Base-by-base conservation (phyloP, 1,139 yeast genomes). In the Spathaspora sp. region DNA sequence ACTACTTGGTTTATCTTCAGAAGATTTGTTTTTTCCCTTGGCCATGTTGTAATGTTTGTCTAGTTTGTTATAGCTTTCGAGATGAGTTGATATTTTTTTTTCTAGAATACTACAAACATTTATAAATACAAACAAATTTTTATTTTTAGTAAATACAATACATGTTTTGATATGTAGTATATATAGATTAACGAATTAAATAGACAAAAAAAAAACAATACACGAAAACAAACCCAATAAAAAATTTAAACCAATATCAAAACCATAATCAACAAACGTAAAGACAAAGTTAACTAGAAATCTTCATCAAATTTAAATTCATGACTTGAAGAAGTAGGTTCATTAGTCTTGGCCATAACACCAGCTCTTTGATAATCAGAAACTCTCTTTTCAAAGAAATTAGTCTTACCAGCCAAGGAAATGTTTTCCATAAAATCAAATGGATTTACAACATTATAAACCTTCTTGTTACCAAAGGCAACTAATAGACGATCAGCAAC, bases 321-420 rank as follows among this genome's bases (percentile, higher is more conserved):
- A 58, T 61, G 63, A 44, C 61, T 68, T 47, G 63, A 57, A 46
- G 64, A 56, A 46, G 64, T 56, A 47, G 67, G 59, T 47, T 67
- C 68, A 47, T 58, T 63, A 51, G 70, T 58, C 56, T 62, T 65
- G 47, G 77, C 90, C 95, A 93, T 93, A 61, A 93, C 99, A 75
- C 98, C 98, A 47, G 98, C 98, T 78, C 93, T 93, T 76, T 93
- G 97, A 76, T 95, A 95, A 71, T 95, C 99, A 51, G 96, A 87
- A 52, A 93, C 99, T 73, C 98, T 87, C 82, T 93, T 93, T 80
- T 93, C 99, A 65, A 93, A 93, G 82, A 95, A 93, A 78, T 93
- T 93, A 59, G 99, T 91, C 81, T 93, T 93, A 70, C 99, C 99
- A 49, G 97, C 95, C 60, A 93, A 81, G 20, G 98, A 90, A 61